Conservation (phyloP, 257 asterid genomes). For the Perilla frutescens region DNA sequence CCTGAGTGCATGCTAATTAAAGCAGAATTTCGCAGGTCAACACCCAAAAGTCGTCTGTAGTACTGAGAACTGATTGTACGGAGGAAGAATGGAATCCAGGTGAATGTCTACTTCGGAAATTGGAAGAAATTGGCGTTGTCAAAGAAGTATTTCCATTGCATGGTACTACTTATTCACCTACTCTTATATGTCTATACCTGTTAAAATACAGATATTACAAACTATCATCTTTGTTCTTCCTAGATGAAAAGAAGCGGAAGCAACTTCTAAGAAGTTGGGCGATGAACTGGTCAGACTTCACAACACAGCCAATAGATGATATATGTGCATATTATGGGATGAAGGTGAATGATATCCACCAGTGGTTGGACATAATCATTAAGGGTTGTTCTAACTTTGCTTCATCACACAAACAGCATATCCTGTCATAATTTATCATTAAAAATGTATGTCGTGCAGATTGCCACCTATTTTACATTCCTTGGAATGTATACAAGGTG, state of each 20-base stretch:
- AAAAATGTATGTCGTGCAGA: slow-evolving; percentile 45
- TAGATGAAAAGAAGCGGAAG: slow-evolving; percentile 85
- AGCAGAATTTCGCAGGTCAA: slow-evolving; percentile 60
- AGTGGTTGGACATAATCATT: slow-evolving; percentile 9
- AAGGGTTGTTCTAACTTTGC: slow-evolving; percentile 13
- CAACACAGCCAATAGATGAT: slow-evolving; percentile 91
- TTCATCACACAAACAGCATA: slow-evolving; percentile 17
- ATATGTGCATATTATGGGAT: slow-evolving; percentile 83
- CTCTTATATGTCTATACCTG: slow-evolving; percentile 28
- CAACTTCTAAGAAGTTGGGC: slow-evolving; percentile 94
- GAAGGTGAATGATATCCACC: slow-evolving; percentile 56
- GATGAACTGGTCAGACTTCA: slow-evolving; percentile 84
- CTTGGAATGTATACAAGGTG: slow-evolving; percentile 95
- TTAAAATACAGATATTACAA: slow-evolving; percentile 14
- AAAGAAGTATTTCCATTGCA: slow-evolving; percentile 92
- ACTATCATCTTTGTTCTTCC: slow-evolving; percentile 22
- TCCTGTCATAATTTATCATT: neutral
- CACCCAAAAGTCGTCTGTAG: slow-evolving; percentile 43
- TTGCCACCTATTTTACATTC: slow-evolving; percentile 88
- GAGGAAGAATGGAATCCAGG: slow-evolving; percentile 72
- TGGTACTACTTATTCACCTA: slow-evolving; percentile 51
- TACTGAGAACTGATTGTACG: slow-evolving; percentile 47
- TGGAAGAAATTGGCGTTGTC: slow-evolving; percentile 65
- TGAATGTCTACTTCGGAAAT: slow-evolving; percentile 62
- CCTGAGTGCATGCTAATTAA: slow-evolving; percentile 24